A percentile compares a stretch with the other conserved stretches of the same genome.
Evolutionary conservation across 306 rosid genomes (phyloP).

Genomic region (Hippophae tibetana): DNA sequence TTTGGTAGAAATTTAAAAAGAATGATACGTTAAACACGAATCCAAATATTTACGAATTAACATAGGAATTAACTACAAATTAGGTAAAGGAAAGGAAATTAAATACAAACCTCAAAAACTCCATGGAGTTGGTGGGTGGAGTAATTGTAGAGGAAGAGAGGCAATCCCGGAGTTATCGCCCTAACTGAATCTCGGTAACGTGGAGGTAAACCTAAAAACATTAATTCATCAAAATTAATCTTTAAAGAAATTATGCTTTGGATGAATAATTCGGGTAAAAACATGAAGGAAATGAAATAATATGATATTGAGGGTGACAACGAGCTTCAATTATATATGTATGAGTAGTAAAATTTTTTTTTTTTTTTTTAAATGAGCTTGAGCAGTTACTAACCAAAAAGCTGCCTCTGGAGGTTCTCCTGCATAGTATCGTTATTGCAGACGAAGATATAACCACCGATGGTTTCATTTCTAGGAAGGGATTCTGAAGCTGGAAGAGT

Average conservation of each 20-base stretch:
- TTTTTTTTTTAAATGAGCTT: too few relatives aligned
- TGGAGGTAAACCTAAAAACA: slow-evolving; percentile 72
- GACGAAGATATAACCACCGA: slow-evolving; percentile 89
- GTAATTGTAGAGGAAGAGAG: slow-evolving; percentile 91
- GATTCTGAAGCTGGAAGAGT: slow-evolving; percentile 79
- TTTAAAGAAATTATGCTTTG: neutral
- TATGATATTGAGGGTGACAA: too few relatives aligned
- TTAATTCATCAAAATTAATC: neutral
- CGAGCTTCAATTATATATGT: too few relatives aligned
- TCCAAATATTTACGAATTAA: too few relatives aligned
- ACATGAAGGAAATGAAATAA: neutral
- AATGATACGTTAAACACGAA: too few relatives aligned
- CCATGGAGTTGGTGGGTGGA: slow-evolving; percentile 99
- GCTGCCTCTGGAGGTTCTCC: slow-evolving; percentile 76
- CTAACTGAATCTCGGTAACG: slow-evolving; percentile 83
- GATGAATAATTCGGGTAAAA: neutral
- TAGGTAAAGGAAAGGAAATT: neutral
- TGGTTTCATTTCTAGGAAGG: slow-evolving; percentile 60
- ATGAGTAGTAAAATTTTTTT: neutral
- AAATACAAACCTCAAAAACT: slow-evolving; percentile 65
- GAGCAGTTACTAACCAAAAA: slow-evolving; percentile 48
- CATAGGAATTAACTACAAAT: neutral
- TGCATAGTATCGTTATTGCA: slow-evolving; percentile 97
- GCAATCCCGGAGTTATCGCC: slow-evolving; percentile 86
- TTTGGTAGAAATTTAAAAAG: too few relatives aligned